phyloP scores from a whole-genome alignment of 495 filamentous ascomycete species.

The Lasiosphaeria miniovina region DNA sequence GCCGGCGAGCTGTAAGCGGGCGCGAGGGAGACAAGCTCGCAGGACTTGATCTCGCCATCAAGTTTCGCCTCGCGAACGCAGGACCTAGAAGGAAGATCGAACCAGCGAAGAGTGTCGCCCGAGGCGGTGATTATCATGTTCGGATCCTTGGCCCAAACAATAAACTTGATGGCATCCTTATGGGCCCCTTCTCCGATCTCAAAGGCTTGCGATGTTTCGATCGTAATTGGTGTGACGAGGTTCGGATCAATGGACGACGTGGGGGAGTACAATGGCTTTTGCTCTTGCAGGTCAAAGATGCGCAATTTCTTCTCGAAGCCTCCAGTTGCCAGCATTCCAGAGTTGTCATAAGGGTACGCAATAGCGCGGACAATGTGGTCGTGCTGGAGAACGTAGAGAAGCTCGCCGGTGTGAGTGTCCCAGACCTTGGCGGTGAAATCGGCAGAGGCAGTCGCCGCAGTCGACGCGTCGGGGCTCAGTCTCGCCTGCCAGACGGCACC shows the following conservation, averaged over 20 bases:
- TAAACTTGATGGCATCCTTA: slow-evolving; percentile 83
- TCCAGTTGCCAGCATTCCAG: slow-evolving; percentile 79
- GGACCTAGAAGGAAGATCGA: slow-evolving; percentile 73
- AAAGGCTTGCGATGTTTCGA: slow-evolving; percentile 56
- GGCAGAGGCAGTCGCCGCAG: slow-evolving; percentile 88
- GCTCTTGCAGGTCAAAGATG: slow-evolving; percentile 78
- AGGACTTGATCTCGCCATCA: slow-evolving; percentile 82
- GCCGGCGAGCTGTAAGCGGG: slow-evolving; percentile 36
- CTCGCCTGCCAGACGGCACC: slow-evolving; percentile 95
- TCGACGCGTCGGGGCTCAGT: slow-evolving; percentile 79
- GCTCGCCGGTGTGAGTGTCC: slow-evolving; percentile 94
- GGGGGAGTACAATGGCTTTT: slow-evolving; percentile 26
- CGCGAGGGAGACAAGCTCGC: slow-evolving; percentile 70
- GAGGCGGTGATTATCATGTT: slow-evolving; percentile 88
- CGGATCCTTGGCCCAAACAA: slow-evolving; percentile 85
- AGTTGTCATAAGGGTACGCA: slow-evolving; percentile 79
- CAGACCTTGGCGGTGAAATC: slow-evolving; percentile 97
- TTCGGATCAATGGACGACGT: slow-evolving; percentile 15
- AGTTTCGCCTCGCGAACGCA: slow-evolving; percentile 69
- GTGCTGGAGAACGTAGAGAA: slow-evolving; percentile 82
- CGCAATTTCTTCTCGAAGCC: slow-evolving; percentile 95
- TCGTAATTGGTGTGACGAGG: slow-evolving; percentile 32
- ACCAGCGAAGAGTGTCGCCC: slow-evolving; percentile 90
- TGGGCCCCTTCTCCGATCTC: slow-evolving; percentile 86
- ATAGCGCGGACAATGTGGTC: slow-evolving; percentile 92